Percentiles rank a stretch among this genome's conserved stretches.
Conservation (phyloP, 2,329 filamentous ascomycete genomes). For the Emergomyces pasteurianus region DNA sequence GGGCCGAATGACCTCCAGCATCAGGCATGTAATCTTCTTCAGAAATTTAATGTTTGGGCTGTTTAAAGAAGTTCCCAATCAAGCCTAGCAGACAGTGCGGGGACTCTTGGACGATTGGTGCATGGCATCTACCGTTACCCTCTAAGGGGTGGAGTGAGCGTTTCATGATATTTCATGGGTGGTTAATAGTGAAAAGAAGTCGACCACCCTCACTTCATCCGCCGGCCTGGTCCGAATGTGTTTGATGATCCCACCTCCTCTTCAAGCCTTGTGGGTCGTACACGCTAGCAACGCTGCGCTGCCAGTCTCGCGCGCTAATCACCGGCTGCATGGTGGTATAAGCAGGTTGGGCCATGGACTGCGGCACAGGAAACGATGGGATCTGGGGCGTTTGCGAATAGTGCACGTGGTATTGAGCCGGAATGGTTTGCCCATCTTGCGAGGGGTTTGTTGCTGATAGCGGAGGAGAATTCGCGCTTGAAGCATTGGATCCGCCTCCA, state of each 20-base stretch:
- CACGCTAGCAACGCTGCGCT: constrained; percentile 37
- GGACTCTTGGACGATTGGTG: not conserved
- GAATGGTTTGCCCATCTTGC: constrained; percentile 16
- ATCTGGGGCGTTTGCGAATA: constrained; percentile 4
- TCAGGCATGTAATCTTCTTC: not conserved
- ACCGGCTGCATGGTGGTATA: constrained; percentile 17
- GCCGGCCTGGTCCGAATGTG: not conserved
- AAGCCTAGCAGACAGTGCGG: not conserved
- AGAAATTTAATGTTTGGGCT: not conserved
- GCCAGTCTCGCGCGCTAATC: constrained; percentile 36
- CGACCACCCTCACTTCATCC: not conserved
- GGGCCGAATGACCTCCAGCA: no score
- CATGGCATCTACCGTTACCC: not conserved
- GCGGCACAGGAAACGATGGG: constrained; percentile 20
- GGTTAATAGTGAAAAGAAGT: not conserved
- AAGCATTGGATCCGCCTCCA: constrained; percentile 42
- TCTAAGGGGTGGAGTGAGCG: no score
- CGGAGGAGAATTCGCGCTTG: constrained; percentile 30
- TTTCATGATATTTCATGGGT: not conserved
- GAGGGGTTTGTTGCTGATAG: constrained; percentile 25
- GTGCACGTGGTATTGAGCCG: not conserved
- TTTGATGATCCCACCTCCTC: constrained; percentile 26
- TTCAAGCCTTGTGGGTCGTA: constrained; percentile 36
- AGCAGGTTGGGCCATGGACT: constrained; percentile 23
- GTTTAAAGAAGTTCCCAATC: not conserved